A percentile compares a stretch with the other conserved stretches of the same genome.
These are phyloP conservation scores for Pseudohyphozyma bogoriensis DNA, from an alignment of 768 basidiomycete species.

Conservation along the genomic window DNA sequence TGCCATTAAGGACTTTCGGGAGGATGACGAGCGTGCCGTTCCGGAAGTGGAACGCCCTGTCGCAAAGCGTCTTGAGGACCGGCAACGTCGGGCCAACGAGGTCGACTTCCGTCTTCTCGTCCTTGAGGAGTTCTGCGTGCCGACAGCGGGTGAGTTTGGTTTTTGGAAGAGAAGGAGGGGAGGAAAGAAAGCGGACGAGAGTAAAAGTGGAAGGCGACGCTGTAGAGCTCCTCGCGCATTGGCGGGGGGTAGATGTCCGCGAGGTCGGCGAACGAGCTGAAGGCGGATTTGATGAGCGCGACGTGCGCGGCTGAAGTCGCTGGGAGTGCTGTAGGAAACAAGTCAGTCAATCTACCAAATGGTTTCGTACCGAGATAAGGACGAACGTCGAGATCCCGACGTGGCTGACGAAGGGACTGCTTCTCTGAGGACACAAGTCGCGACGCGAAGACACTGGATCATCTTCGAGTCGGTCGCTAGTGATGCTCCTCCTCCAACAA, in stretches of 20 bases:
- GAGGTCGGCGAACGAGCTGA: slow-evolving; percentile 55
- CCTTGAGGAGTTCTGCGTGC: slow-evolving; percentile 64
- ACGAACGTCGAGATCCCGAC: slow-evolving; percentile 27
- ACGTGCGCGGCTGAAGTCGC: slow-evolving; percentile 47
- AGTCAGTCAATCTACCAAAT: not conserved
- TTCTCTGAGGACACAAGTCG: slow-evolving; percentile 66
- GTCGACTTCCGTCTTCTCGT: slow-evolving; percentile 70
- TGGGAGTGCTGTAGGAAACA: slow-evolving; percentile 38
- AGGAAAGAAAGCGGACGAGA: slow-evolving; percentile 47
- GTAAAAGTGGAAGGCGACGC: slow-evolving; percentile 69
- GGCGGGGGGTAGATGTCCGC: slow-evolving; percentile 49
- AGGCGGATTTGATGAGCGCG: slow-evolving; percentile 51
- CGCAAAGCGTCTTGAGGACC: slow-evolving; percentile 63
- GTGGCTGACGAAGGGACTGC: slow-evolving; percentile 45
- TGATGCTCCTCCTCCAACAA: not conserved
- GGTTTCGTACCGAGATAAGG: not conserved
- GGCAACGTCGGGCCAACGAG: slow-evolving; percentile 70
- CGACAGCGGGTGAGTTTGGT: not conserved
- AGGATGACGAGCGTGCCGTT: slow-evolving; percentile 40
- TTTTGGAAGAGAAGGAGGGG: not conserved
- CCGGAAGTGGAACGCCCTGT: slow-evolving; percentile 39
- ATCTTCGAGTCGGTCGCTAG: slow-evolving; percentile 30
- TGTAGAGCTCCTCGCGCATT: slow-evolving; percentile 64
- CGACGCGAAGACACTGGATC: slow-evolving; percentile 69
- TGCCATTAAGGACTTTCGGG: slow-evolving; percentile 50